phyloP scores from a whole-genome alignment of 192 early-diverging fungal genomes.

The Coemansia sp. region DNA sequence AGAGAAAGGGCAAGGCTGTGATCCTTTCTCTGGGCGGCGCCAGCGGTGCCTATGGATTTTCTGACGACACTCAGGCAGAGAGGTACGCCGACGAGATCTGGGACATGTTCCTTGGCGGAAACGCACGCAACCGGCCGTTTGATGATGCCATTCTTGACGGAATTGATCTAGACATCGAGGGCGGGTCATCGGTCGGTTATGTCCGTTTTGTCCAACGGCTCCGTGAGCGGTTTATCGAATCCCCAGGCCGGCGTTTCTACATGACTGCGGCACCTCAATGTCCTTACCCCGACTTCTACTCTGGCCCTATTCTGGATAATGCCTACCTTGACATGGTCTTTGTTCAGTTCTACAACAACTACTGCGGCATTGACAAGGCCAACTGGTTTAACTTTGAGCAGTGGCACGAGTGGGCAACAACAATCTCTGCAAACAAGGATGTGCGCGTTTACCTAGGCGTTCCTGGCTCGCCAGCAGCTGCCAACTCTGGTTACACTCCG shows the following conservation, averaged over 20 bases:
- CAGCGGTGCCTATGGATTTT: slow-evolving; percentile 61
- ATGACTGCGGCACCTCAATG: slow-evolving; percentile 74
- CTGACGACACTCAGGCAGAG: slow-evolving; percentile 54
- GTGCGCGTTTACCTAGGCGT: slow-evolving; percentile 65
- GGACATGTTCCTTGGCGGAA: slow-evolving; percentile 74
- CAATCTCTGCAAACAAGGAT: slow-evolving; percentile 55
- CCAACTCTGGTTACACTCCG: slow-evolving; percentile 59
- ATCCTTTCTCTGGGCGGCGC: slow-evolving; percentile 73
- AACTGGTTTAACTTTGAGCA: slow-evolving; percentile 70
- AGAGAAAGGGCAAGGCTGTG: slow-evolving; percentile 68
- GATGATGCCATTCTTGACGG: slow-evolving; percentile 70
- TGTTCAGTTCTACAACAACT: slow-evolving; percentile 86
- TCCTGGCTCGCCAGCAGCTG: slow-evolving; percentile 56
- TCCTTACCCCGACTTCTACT: slow-evolving; percentile 65
- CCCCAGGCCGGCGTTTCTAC: slow-evolving; percentile 52
- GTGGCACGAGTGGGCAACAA: slow-evolving; percentile 69
- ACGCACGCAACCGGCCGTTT: slow-evolving; percentile 61
- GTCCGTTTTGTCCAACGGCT: slow-evolving; percentile 58
- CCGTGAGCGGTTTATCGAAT: slow-evolving; percentile 54
- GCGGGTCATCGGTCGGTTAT: slow-evolving; percentile 57
- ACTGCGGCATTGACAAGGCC: slow-evolving; percentile 57
- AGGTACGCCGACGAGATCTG: slow-evolving; percentile 69
- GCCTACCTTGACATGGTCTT: slow-evolving; percentile 68
- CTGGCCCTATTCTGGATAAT: slow-evolving; percentile 57
- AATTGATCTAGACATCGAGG: slow-evolving; percentile 71